phyloP scores from a whole-genome alignment of 352 stramenopile genomes.

The Lagenidium sp. region DNA sequence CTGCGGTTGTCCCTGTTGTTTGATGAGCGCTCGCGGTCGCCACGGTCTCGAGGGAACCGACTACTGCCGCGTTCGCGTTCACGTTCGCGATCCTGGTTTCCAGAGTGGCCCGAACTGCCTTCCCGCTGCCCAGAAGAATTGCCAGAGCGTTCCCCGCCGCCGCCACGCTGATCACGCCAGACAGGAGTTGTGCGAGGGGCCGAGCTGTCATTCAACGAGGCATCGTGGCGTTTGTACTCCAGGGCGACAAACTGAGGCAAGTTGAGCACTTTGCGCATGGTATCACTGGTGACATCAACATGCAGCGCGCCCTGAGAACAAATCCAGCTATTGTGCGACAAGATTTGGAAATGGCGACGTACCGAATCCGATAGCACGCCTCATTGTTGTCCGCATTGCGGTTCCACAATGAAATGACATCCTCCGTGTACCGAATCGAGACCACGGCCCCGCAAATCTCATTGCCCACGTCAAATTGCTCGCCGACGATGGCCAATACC shows the following conservation, averaged over 20 bases:
- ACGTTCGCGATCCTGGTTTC: neutral
- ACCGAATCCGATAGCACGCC: constrained; percentile 78
- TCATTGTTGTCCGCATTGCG: constrained; percentile 90
- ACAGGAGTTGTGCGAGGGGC: neutral
- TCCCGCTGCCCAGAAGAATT: constrained; percentile 7
- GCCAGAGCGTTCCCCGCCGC: constrained; percentile 5
- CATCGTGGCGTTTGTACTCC: constrained; percentile 91
- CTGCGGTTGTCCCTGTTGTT: neutral
- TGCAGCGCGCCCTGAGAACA: too few species aligned
- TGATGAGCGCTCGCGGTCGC: neutral
- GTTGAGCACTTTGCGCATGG: constrained; percentile 85
- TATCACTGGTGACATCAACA: constrained; percentile 46
- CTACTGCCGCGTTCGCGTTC: constrained; percentile 16
- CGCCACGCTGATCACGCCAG: constrained; percentile 10
- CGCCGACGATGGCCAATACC: constrained; percentile 89
- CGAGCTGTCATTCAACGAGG: constrained; percentile 38
- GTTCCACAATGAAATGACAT: constrained; percentile 94
- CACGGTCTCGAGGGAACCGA: constrained; percentile 1
- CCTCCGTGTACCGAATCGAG: constrained; percentile 89
- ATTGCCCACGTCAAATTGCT: constrained; percentile 92
- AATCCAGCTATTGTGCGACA: too few species aligned
- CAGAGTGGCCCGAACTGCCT: constrained; percentile 1
- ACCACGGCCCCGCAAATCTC: constrained; percentile 90
- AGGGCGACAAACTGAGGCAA: constrained; percentile 87
- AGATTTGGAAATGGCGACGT: neutral